A percentile compares a stretch with the other conserved stretches of the same genome.
phyloP scores from a whole-genome alignment of 2,329 filamentous ascomycete species.

The Raffaelea arxii region DNA sequence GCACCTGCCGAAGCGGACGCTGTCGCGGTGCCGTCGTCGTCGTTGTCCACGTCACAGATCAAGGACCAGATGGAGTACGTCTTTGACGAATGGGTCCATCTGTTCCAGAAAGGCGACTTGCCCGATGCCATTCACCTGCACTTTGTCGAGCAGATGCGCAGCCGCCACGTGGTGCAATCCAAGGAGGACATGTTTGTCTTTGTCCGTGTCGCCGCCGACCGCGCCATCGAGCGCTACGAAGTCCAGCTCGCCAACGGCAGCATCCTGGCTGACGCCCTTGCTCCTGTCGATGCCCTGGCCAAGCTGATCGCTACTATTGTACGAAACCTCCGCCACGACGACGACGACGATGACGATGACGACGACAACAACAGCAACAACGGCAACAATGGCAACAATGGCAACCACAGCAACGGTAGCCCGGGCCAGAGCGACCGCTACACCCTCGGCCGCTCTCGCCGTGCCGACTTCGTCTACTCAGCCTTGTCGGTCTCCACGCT shows the following conservation, averaged over 20 bases:
- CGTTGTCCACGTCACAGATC: constrained; percentile 44
- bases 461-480: constrained; percentile 65
- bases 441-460: constrained; percentile 37
- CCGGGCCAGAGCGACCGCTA: too few species aligned
- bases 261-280: constrained; percentile 46
- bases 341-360: too few species aligned
- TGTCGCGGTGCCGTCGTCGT: constrained; percentile 32
- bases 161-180: constrained; percentile 59
- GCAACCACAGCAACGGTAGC: too few species aligned
- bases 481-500: constrained; percentile 70
- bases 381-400: too few species aligned
- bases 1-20: too few species aligned
- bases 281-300: constrained; percentile 68
- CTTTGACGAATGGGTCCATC: constrained; percentile 88
- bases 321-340: constrained; percentile 55
- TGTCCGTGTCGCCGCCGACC: constrained; percentile 70
- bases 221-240: constrained; percentile 70
- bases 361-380: too few species aligned
- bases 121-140: constrained; percentile 61
- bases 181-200: constrained; percentile 73
- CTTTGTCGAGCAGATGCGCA: constrained; percentile 79
- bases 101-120: constrained; percentile 67
- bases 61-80: constrained; percentile 87
- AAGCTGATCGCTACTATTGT: constrained; percentile 71
- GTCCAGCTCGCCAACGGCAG: constrained; percentile 53